Evolutionary conservation across 768 basidiomycete genomes (phyloP).

Genomic region (Dendrothele bispora): DNA sequence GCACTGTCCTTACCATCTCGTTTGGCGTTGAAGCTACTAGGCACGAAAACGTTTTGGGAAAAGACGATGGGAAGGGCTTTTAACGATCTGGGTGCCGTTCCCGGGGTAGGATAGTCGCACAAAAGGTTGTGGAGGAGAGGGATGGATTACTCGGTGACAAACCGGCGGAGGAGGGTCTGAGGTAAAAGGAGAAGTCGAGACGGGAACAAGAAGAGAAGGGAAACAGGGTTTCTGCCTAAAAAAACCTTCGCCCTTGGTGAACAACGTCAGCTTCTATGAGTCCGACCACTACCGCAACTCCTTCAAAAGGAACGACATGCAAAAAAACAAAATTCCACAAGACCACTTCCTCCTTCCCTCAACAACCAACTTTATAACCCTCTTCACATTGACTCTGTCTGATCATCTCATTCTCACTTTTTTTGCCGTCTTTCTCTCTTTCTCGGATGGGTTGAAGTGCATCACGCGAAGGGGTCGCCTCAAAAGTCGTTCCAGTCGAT

Average conservation of each 20-base stretch:
- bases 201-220: slow-evolving; percentile 24
- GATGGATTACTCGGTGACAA: slow-evolving; percentile 8
- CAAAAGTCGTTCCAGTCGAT: slow-evolving; percentile 80
- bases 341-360: neutral
- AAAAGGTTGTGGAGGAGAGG: slow-evolving; percentile 58
- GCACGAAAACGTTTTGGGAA: slow-evolving; percentile 54
- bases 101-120: slow-evolving; percentile 90
- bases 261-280: neutral
- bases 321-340: slow-evolving; percentile 6
- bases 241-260: too few species aligned
- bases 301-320: slow-evolving; percentile 4
- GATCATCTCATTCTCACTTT: too few species aligned
- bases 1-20: slow-evolving; percentile 66
- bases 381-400: slow-evolving; percentile 38
- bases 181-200: slow-evolving; percentile 5
- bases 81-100: slow-evolving; percentile 89
- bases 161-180: slow-evolving; percentile 12
- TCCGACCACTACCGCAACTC: slow-evolving; percentile 1
- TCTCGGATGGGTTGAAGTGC: neutral
- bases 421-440: too few species aligned
- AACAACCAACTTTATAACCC: slow-evolving; percentile 35
- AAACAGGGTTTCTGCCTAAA: neutral
- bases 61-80: slow-evolving; percentile 58
- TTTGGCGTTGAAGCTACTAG: slow-evolving; percentile 89
- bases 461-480: slow-evolving; percentile 31